phyloP scores from a whole-genome alignment of 768 basidiomycete species.

The Galerina marginata region DNA sequence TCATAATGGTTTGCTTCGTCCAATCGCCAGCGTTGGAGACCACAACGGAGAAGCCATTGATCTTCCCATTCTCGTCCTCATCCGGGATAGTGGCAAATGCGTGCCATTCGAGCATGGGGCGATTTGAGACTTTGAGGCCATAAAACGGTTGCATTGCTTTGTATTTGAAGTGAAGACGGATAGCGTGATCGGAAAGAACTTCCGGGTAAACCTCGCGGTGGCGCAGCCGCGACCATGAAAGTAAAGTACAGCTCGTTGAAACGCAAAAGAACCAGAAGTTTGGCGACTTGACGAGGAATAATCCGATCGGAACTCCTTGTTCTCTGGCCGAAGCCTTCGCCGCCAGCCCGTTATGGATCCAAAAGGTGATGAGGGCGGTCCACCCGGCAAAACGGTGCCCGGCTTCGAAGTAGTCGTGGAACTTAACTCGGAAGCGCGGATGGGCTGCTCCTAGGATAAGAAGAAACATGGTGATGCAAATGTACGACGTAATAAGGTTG shows the following conservation, averaged over 20 bases:
- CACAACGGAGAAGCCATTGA: constrained; percentile 53
- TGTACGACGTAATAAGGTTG: constrained; percentile 44
- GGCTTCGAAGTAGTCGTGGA: constrained; percentile 62
- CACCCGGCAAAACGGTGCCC: constrained; percentile 60
- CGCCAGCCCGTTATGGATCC: constrained; percentile 45
- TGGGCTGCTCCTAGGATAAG: constrained; percentile 55
- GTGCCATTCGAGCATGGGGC: constrained; percentile 56
- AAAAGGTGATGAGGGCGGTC: constrained; percentile 55
- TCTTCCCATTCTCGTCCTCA: constrained; percentile 38
- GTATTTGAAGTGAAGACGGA: constrained; percentile 60
- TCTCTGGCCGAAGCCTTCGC: constrained; percentile 41
- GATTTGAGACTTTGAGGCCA: constrained; percentile 37
- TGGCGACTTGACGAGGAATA: constrained; percentile 48
- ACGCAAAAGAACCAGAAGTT: constrained; percentile 53
- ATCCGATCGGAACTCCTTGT: constrained; percentile 38
- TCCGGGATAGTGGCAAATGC: constrained; percentile 49
- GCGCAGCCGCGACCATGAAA: constrained; percentile 59
- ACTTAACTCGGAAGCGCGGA: constrained; percentile 48
- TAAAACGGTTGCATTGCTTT: constrained; percentile 40
- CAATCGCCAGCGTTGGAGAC: constrained; percentile 64
- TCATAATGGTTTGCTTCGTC: constrained; percentile 52
- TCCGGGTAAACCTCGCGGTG: constrained; percentile 53
- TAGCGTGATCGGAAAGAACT: constrained; percentile 57
- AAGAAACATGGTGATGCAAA: constrained; percentile 50
- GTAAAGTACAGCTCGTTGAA: constrained; percentile 43